Evolutionary conservation across 2,329 filamentous ascomycete genomes (phyloP).

Genomic region (Juglanconis juglandina): DNA sequence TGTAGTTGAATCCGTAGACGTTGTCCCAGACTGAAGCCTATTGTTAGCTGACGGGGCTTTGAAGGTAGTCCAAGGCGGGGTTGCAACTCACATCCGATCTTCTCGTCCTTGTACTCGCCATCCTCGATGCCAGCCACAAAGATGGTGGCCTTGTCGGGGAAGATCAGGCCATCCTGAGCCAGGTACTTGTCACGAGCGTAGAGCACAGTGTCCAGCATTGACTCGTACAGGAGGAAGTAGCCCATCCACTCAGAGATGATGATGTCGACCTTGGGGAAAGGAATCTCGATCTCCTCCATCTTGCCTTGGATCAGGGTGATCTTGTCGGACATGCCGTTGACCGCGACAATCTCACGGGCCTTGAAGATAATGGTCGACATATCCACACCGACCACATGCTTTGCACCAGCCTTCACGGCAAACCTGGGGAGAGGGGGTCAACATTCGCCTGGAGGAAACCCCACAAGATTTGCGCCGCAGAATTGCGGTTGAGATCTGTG

Average conservation of each 20-base stretch:
- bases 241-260: slow-evolving; percentile 99
- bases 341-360: slow-evolving; percentile 88
- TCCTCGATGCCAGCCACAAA: slow-evolving; percentile 97
- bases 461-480: not conserved
- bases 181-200: slow-evolving; percentile 95
- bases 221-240: slow-evolving; percentile 97
- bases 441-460: not conserved
- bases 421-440: slow-evolving; percentile 61
- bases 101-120: slow-evolving; percentile 99
- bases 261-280: slow-evolving; percentile 94
- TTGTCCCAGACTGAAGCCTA: slow-evolving; percentile 84
- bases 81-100: slow-evolving; percentile 89
- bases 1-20: slow-evolving; percentile 97
- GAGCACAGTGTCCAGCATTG: slow-evolving; percentile 96
- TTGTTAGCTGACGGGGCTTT: not conserved
- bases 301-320: slow-evolving; percentile 98
- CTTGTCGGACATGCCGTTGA: slow-evolving; percentile 90
- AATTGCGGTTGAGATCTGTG: not conserved
- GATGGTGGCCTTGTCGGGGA: slow-evolving; percentile 98
- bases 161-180: slow-evolving; percentile 82
- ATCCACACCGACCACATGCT: slow-evolving; percentile 97
- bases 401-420: slow-evolving; percentile 90
- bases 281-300: slow-evolving; percentile 97
- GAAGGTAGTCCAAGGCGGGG: too few relatives aligned
- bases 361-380: slow-evolving; percentile 99